These are phyloP conservation scores for Arachnomyces sp. DNA, from an alignment of 2,329 filamentous ascomycete species.

Conservation along the genomic window DNA sequence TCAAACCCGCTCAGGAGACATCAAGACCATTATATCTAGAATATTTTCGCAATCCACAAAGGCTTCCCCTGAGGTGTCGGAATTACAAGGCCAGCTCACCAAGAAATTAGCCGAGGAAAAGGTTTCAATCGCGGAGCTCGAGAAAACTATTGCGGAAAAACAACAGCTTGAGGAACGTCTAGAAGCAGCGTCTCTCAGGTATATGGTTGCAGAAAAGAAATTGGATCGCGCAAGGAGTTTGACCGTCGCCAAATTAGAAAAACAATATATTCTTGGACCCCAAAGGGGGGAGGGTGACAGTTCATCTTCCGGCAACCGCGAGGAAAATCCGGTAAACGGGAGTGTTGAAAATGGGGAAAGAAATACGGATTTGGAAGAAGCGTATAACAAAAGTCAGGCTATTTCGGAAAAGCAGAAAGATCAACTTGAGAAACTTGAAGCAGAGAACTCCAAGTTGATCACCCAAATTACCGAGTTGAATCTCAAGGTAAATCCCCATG, in stretches of 20 bases:
- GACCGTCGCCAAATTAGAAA: conserved; percentile 86
- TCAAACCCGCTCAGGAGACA: conserved; percentile 64
- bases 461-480: conserved; percentile 73
- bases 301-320: conserved; percentile 41
- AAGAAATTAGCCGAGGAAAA: conserved; percentile 75
- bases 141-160: conserved; percentile 69
- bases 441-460: conserved; percentile 65
- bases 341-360: conserved; percentile 43
- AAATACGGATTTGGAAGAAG: conserved; percentile 63
- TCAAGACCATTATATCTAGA: conserved; percentile 64
- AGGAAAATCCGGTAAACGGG: conserved; percentile 35
- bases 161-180: conserved; percentile 78
- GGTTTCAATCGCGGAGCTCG: conserved; percentile 66
- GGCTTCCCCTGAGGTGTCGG: conserved; percentile 59
- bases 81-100: conserved; percentile 68
- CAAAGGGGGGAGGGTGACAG: conserved; percentile 38
- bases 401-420: conserved; percentile 77
- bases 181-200: conserved; percentile 80
- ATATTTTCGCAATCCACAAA: conserved; percentile 49
- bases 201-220: conserved; percentile 92
- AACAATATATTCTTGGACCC: conserved; percentile 70
- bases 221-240: conserved; percentile 81
- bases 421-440: conserved; percentile 71
- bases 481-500: conserved; percentile 37
- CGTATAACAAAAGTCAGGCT: conserved; percentile 70